Percentiles rank a stretch among this genome's conserved stretches.
phyloP scores from a whole-genome alignment of 768 basidiomycete genomes.

The Collybia sp. region DNA sequence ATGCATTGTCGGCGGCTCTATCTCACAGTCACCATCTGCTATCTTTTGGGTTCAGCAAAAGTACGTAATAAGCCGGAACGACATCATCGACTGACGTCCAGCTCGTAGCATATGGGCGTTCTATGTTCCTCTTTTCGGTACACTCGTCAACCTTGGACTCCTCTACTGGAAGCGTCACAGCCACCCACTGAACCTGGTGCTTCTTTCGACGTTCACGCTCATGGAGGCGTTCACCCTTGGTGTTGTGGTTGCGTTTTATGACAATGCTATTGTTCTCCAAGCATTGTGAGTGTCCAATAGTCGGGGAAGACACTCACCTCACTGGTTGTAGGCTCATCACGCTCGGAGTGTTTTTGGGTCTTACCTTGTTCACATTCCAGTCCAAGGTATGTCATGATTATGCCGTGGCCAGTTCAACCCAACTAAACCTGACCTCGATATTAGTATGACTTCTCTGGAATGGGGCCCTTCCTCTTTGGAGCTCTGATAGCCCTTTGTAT shows the following conservation, averaged over 20 bases:
- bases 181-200: slow-evolving; percentile 81
- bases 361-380: slow-evolving; percentile 93
- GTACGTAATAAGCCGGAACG: slow-evolving; percentile 32
- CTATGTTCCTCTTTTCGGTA: slow-evolving; percentile 74
- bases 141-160: slow-evolving; percentile 72
- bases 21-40: slow-evolving; percentile 59
- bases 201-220: slow-evolving; percentile 83
- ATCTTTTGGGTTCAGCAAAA: slow-evolving; percentile 70
- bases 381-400: slow-evolving; percentile 70
- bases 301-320: slow-evolving; percentile 2
- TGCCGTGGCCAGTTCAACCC: not conserved
- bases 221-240: slow-evolving; percentile 92
- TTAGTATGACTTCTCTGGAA: slow-evolving; percentile 90
- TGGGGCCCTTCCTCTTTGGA: slow-evolving; percentile 89
- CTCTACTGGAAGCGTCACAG: slow-evolving; percentile 93
- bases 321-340: slow-evolving; percentile 64
- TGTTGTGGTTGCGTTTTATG: slow-evolving; percentile 72
- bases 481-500: slow-evolving; percentile 74
- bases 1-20: slow-evolving; percentile 64
- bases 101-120: slow-evolving; percentile 68
- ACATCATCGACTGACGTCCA: slow-evolving; percentile 1
- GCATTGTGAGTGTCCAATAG: slow-evolving; percentile 55
- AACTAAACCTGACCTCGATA: not conserved
- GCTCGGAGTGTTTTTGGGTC: slow-evolving; percentile 85
- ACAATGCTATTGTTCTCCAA: slow-evolving; percentile 73